phyloP scores from a whole-genome alignment of 805 yeast species.

The Zygosaccharomyces kombuchaensis region DNA sequence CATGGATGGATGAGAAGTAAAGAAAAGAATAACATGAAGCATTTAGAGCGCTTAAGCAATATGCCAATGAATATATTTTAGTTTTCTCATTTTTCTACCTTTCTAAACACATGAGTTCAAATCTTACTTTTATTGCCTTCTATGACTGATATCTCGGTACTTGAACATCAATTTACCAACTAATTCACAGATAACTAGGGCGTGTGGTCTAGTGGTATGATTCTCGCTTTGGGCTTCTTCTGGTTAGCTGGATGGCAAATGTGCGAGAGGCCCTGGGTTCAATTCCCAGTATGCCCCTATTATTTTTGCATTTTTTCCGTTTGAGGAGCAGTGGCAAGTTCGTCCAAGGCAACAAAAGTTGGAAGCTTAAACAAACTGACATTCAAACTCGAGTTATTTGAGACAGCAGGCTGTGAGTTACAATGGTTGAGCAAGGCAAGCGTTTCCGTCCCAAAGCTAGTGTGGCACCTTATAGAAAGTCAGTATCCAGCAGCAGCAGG shows the following conservation, averaged over 20 bases:
- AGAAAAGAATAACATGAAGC: background rate
- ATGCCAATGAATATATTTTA: background rate
- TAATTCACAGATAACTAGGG: conserved; percentile 18
- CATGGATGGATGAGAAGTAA: conserved; percentile 75
- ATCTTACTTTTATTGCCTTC: background rate
- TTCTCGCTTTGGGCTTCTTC: conserved; percentile 36
- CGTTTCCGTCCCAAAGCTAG: conserved; percentile 7
- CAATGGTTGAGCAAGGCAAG: conserved; percentile 13
- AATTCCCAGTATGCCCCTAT: conserved; percentile 43
- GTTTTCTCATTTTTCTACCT: background rate
- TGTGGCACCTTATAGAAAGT: conserved; percentile 20
- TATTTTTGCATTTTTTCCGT: conserved; percentile 4
- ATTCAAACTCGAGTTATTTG: background rate
- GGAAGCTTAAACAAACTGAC: background rate
- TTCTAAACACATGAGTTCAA: background rate
- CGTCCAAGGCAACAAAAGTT: background rate
- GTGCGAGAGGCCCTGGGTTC: conserved; percentile 56
- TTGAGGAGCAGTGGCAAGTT: background rate
- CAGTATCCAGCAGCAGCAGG: conserved; percentile 7
- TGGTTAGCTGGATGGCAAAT: conserved; percentile 8
- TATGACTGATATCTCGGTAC: no score
- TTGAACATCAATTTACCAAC: no score
- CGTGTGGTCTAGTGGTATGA: conserved; percentile 41
- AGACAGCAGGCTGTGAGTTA: background rate
- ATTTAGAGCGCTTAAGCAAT: background rate